These are phyloP conservation scores for Starmerella stigmatis DNA, from an alignment of 805 yeast species.

Conservation along the genomic window DNA sequence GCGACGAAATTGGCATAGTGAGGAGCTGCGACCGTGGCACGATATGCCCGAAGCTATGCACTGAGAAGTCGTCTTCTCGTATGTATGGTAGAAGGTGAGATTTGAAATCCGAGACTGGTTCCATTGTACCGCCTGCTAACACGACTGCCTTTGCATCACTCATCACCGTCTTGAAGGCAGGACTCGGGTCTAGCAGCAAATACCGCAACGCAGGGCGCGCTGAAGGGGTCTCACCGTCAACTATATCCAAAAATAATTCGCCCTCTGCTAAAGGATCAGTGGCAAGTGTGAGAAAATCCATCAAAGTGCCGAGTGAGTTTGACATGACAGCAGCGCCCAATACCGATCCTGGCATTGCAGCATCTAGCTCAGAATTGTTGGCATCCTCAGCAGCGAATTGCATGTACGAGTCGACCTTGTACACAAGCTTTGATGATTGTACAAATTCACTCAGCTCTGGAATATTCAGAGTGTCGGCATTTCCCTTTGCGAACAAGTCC, in stretches of 20 bases:
- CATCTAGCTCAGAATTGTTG: no score
- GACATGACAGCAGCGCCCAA: neutral
- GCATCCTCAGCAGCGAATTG: constrained; percentile 24
- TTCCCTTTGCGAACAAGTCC: constrained; percentile 47
- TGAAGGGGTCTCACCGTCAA: constrained; percentile 11
- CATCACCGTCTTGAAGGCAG: constrained; percentile 54
- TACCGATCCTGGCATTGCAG: no score
- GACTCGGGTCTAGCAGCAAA: constrained; percentile 69
- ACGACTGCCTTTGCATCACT: constrained; percentile 58
- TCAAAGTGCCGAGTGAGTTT: constrained; percentile 29
- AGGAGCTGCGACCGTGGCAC: constrained; percentile 60
- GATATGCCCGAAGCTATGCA: constrained; percentile 72
- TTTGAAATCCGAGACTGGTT: constrained; percentile 65
- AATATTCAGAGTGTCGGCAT: constrained; percentile 63
- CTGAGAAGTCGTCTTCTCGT: constrained; percentile 34
- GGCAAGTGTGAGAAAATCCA: constrained; percentile 52
- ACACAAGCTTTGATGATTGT: constrained; percentile 62
- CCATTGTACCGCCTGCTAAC: constrained; percentile 93
- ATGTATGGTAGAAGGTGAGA: constrained; percentile 57
- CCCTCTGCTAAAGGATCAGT: constrained; percentile 76
- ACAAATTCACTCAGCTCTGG: constrained; percentile 57
- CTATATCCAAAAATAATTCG: constrained; percentile 53
- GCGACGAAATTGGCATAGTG: constrained; percentile 44
- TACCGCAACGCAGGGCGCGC: constrained; percentile 40
- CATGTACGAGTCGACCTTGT: constrained; percentile 66